Base-by-base conservation (phyloP, 768 basidiomycete genomes). In the Macrolepiota fuliginosa region DNA sequence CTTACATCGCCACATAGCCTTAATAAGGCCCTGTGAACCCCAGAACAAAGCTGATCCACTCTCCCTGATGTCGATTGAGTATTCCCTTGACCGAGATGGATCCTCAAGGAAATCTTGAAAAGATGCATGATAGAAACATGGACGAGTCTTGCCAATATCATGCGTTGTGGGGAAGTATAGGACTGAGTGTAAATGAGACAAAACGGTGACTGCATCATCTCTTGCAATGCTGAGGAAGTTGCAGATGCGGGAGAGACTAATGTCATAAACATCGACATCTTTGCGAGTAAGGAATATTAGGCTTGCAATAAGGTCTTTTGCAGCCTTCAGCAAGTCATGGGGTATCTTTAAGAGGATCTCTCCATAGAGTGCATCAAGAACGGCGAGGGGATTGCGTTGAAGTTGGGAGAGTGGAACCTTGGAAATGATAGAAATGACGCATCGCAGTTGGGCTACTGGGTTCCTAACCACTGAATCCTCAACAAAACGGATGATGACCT, bases 401-500 rank as follows among this genome's bases (percentile, higher is more conserved):
- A 37, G 9, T 3, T 4, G 22, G 35, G 32, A 19, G 22, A 54
- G 6, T 2, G 17, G 6, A 15, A 54, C 6, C 10, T 54, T 54
- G 7, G 35, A 35, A n/a, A 57, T 25, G n/a, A 32, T 45, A 2
- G 45, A 46, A 15, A 63, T 50, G 15, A 61, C 56, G 37, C 45
- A 62, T 17, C 53, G 50, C 4, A 62, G 63, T 39, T 37, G 24
- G 22, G 24, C 56, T 3, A 50, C 29, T 3, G 63, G 61, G 13
- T 62, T 57, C 9, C 56, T 29, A 13, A 46, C 45, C 13, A 15
- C 5, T 7, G 29, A 22, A 19, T 64, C 61, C 6, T 59, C 67
- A 40, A 72, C 61, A 58, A 66, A 72, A 12, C 67, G 66, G 10
- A 68, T 52, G 39, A 66, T 63, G 4, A 67, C 68, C 0, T 68